A percentile compares a stretch with the other conserved stretches of the same genome.
Conservation (phyloP, 176 grass and related monocot genomes). For the Bolboschoenus planiculmis region DNA sequence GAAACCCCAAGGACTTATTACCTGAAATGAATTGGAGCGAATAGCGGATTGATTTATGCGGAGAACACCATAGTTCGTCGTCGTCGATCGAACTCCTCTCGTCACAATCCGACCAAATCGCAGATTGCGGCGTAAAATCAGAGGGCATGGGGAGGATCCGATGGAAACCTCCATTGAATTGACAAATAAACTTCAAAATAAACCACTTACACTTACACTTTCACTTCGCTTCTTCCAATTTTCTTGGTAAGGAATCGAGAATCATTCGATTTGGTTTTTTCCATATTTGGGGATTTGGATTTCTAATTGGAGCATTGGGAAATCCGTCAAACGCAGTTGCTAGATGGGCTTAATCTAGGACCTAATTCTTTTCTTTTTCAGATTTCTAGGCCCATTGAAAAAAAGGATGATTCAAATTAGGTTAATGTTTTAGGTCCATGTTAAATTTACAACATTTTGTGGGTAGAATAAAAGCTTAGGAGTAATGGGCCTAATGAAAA, state of each 20-base stretch:
- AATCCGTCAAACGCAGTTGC: not conserved
- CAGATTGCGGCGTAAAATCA: not conserved
- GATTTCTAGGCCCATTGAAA: not conserved
- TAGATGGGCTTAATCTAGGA: too few species aligned
- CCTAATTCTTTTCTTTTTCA: not conserved
- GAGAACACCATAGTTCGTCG: not conserved
- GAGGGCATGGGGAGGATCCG: not conserved
- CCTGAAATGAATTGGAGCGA: conserved; percentile 36
- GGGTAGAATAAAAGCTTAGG: not conserved
- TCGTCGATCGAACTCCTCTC: not conserved
- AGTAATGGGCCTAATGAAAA: not conserved
- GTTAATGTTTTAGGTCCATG: not conserved
- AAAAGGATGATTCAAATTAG: not conserved
- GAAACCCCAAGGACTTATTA: not conserved
- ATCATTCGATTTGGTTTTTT: not conserved
- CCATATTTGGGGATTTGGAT: not conserved
- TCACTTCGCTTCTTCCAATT: not conserved
- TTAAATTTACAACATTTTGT: not conserved
- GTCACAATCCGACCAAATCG: not conserved
- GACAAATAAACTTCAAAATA: not conserved
- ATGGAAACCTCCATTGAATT: conserved; percentile 30
- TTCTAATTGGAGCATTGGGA: not conserved
- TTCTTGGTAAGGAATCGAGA: not conserved
- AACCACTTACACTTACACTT: not conserved
- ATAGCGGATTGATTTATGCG: not conserved